Evolutionary conservation across 352 stramenopile genomes (phyloP), one percentile per base, ranked within the genome.

Genomic region (Plasmopara halstedii): DNA sequence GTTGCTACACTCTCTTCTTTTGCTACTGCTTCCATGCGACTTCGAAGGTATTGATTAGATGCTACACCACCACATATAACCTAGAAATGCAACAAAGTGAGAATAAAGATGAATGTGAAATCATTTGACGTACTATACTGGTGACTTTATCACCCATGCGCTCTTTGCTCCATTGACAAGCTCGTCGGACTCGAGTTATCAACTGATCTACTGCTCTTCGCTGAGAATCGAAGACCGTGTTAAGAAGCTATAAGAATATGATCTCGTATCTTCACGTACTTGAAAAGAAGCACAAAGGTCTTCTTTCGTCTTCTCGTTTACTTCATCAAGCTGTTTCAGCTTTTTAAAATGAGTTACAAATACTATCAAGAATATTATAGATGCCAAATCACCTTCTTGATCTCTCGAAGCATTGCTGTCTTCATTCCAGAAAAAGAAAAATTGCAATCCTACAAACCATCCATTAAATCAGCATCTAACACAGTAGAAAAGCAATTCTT

Each of bases 381-480:
- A 13, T 13, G 31, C n/a, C n/a, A 17, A 17, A 6, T n/a, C 20
- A 89, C 70, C 50, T 79, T 68, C 20, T 73, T 69, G 17, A 93
- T 53, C 43, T 88, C 72, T 27, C 79, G 79, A 22, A 89, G 58
- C 82, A 99, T 96, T 20, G 94, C 87, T 6, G 94, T 98, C 65
- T 99, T 99, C 32, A 99, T 85, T 3, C 96, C 96, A 2, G 95
- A 95, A 69, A 98, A 99, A 33, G 83, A 97, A 61, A 99, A 99
- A 54, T 99, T 93, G 46, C 88, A 98, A 67, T 98, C 88, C 74
- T 86, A 40, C 8, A 22, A 46, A 6, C 0, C 22, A 36, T 36
- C 44, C 20, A 45, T 50, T 1, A 50, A n/a, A 21, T 32, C 18
- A 43, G 14, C 1, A 4, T 9, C 21, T 19, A 13, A n/a, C 13